Evolutionary conservation across 345 rosid genomes (phyloP).

Genomic region (Litchi chinensis): DNA sequence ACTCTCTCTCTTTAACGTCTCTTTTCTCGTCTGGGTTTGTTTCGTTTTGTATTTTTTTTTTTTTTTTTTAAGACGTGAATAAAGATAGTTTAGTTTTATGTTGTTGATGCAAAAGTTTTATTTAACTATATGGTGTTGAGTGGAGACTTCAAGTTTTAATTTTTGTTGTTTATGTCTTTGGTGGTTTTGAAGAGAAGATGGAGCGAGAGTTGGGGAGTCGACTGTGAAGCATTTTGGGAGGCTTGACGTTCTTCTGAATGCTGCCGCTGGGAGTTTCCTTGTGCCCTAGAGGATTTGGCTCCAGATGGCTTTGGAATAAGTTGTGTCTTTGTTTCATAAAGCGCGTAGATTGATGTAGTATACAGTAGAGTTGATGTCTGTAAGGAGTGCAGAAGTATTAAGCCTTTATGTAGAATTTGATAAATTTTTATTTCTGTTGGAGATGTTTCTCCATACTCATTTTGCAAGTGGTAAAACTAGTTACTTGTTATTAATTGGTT

Average conservation of each 20-base stretch:
- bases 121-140: not conserved
- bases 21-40: slow-evolving; percentile 1
- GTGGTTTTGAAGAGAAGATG: slow-evolving; percentile 44
- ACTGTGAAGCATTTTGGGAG: slow-evolving; percentile 41
- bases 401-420: not conserved
- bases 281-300: too few species aligned
- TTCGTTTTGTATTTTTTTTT: not conserved
- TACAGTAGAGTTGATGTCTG: not conserved
- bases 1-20: not conserved
- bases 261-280: too few species aligned
- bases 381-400: not conserved
- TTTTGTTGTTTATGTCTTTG: not conserved
- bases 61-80: not conserved
- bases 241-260: slow-evolving; percentile 62
- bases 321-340: not conserved
- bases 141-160: not conserved
- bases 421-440: too few species aligned
- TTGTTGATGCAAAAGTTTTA: not conserved
- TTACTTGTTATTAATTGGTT: not conserved
- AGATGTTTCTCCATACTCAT: not conserved
- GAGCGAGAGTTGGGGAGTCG: slow-evolving; percentile 36
- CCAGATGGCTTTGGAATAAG: slow-evolving; percentile 55
- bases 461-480: not conserved
- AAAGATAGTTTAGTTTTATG: too few species aligned
- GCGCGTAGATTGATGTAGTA: not conserved